Conservation (phyloP, 2,329 filamentous ascomycete species). For the Sporothrix pallida region DNA sequence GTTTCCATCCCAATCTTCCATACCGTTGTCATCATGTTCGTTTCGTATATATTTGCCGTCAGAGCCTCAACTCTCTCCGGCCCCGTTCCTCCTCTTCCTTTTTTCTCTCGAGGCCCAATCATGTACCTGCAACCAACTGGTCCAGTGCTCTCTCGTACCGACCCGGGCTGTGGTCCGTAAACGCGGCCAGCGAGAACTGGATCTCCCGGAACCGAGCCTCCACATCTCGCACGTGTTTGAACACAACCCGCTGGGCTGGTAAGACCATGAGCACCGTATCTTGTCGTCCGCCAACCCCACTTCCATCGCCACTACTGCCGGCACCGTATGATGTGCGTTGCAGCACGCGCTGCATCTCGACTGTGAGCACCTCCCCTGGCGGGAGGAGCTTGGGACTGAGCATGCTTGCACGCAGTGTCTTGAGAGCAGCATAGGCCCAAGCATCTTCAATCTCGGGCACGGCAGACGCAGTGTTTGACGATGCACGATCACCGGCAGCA, state of each 20-base stretch:
- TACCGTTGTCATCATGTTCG: neutral
- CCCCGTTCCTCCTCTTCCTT: neutral
- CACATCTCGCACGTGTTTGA: conserved; percentile 74
- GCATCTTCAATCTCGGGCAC: conserved; percentile 55
- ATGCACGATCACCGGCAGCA: conserved; percentile 48
- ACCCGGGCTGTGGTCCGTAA: conserved; percentile 76
- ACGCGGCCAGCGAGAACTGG: conserved; percentile 73
- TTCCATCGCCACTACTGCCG: conserved; percentile 38
- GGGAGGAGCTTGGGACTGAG: conserved; percentile 72
- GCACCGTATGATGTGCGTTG: conserved; percentile 67
- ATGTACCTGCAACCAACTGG: conserved; percentile 51
- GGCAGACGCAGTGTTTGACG: neutral
- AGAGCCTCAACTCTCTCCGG: neutral
- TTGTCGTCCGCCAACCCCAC: neutral
- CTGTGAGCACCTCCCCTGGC: conserved; percentile 75
- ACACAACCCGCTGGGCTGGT: conserved; percentile 70
- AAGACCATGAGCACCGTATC: conserved; percentile 42
- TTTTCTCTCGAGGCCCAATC: neutral
- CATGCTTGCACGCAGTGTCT: conserved; percentile 70
- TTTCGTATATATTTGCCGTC: neutral
- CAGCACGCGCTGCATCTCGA: conserved; percentile 71
- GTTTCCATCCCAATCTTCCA: neutral
- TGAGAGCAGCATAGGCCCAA: conserved; percentile 72
- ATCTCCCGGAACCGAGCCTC: conserved; percentile 73
- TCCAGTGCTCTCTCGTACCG: conserved; percentile 73